These are phyloP conservation scores for Ophioceras dolichostomum DNA, from an alignment of 2,329 filamentous ascomycete genomes.

Conservation along the genomic window DNA sequence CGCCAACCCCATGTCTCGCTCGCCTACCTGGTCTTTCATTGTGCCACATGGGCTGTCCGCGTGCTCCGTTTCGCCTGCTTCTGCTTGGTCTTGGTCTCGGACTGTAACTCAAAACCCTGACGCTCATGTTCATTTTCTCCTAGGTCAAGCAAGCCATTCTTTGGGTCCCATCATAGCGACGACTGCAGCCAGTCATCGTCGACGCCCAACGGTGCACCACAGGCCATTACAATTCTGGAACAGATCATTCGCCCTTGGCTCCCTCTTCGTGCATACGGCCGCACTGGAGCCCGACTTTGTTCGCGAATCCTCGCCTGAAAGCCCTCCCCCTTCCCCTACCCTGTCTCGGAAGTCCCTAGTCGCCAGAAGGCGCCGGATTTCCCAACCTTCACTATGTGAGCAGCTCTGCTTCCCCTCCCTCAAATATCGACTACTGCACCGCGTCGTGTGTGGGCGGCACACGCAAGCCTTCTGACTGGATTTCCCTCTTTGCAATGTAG, in stretches of 20 bases:
- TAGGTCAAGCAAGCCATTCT: no score
- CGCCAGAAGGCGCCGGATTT: constrained; percentile 9
- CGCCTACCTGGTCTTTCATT: no score
- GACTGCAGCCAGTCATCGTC: no score
- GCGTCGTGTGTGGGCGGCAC: neutral
- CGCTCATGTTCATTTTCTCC: no score
- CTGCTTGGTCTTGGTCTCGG: no score
- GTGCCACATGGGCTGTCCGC: neutral
- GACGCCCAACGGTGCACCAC: neutral
- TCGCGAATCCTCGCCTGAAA: neutral
- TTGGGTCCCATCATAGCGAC: no score
- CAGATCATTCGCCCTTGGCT: neutral
- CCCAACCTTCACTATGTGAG: constrained; percentile 22
- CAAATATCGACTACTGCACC: neutral
- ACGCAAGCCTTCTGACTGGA: neutral
- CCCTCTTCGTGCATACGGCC: constrained; percentile 3
- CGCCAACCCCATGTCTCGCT: no score
- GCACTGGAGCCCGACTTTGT: neutral
- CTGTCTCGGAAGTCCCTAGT: constrained; percentile 1
- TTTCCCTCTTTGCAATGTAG: no score
- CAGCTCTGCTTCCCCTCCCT: constrained; percentile 2
- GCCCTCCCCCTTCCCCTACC: neutral
- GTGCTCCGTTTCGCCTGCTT: neutral
- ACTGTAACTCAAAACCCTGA: neutral
- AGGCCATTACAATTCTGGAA: neutral